These are phyloP conservation scores for Pittosporum tobira DNA, from an alignment of 129 eudicot genomes.

Conservation along the genomic window DNA sequence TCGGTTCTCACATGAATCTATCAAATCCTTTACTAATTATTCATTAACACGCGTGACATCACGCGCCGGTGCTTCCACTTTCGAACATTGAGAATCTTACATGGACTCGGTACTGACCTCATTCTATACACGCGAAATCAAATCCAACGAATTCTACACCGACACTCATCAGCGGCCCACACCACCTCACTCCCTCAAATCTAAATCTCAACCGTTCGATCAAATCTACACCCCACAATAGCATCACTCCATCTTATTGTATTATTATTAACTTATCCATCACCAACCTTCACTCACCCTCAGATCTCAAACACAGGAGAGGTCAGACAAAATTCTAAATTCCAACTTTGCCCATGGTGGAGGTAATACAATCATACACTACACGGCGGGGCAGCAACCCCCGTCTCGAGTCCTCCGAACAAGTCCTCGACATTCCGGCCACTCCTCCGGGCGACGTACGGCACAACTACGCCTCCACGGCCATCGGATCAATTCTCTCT, in stretches of 20 bases:
- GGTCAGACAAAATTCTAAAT: neutral
- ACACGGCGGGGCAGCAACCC: constrained; percentile 90
- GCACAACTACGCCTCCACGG: constrained; percentile 27
- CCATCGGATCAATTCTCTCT: constrained; percentile 28
- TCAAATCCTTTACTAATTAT: no score
- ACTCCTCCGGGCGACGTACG: constrained; percentile 68
- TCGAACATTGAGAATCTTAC: no score
- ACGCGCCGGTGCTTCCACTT: no score
- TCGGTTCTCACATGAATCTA: no score
- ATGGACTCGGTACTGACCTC: neutral
- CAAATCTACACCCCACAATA: constrained; percentile 15
- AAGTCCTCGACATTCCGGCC: constrained; percentile 41
- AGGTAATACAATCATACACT: constrained; percentile 70
- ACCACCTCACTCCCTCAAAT: constrained; percentile 7
- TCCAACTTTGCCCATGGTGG: constrained; percentile 39
- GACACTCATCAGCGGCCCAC: constrained; percentile 19
- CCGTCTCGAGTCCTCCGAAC: constrained; percentile 44
- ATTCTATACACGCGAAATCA: neutral
- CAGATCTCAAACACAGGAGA: neutral
- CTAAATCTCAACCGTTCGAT: constrained; percentile 23
- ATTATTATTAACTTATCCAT: no score
- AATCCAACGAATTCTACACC: constrained; percentile 3
- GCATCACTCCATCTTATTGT: constrained; percentile 5
- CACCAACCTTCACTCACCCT: no score
- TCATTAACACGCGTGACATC: no score